Conservation (phyloP, 176 grass and related monocot genomes). For the Aegilops tauschii region DNA sequence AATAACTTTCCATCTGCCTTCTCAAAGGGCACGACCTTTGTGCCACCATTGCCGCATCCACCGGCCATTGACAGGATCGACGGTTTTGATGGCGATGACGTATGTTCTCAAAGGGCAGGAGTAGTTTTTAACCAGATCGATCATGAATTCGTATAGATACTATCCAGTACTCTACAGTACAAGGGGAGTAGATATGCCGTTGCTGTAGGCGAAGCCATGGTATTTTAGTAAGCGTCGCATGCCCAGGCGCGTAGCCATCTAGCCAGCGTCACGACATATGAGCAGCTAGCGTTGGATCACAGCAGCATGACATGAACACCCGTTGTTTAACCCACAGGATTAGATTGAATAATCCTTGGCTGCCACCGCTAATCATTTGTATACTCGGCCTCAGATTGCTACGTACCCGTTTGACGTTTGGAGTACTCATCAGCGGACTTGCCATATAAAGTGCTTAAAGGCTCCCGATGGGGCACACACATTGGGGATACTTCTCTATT, state of each 20-base stretch:
- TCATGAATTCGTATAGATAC: neutral
- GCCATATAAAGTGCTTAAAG: conserved; percentile 27
- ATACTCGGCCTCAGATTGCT: conserved; percentile 19
- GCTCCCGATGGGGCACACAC: neutral
- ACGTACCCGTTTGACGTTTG: conserved; percentile 33
- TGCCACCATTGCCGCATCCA: neutral
- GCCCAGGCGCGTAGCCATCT: conserved; percentile 23
- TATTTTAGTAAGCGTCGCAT: neutral
- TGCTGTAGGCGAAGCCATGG: neutral
- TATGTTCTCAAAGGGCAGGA: neutral
- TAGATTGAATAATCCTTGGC: conserved; percentile 32
- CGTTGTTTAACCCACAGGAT: conserved; percentile 32
- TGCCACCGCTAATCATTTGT: conserved; percentile 27
- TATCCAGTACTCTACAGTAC: neutral
- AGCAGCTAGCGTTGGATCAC: conserved; percentile 32
- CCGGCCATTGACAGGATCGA: neutral
- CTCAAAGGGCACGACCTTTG: neutral
- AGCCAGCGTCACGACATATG: conserved; percentile 38
- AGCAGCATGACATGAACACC: conserved; percentile 35
- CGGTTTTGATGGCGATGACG: neutral
- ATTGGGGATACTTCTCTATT: neutral
- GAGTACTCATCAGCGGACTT: conserved; percentile 21
- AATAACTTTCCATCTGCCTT: neutral
- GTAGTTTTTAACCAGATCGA: neutral
- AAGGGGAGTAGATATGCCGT: neutral